Evolutionary conservation across 495 filamentous ascomycete genomes (phyloP).

Genomic region (Aspergillus egyptiacus): DNA sequence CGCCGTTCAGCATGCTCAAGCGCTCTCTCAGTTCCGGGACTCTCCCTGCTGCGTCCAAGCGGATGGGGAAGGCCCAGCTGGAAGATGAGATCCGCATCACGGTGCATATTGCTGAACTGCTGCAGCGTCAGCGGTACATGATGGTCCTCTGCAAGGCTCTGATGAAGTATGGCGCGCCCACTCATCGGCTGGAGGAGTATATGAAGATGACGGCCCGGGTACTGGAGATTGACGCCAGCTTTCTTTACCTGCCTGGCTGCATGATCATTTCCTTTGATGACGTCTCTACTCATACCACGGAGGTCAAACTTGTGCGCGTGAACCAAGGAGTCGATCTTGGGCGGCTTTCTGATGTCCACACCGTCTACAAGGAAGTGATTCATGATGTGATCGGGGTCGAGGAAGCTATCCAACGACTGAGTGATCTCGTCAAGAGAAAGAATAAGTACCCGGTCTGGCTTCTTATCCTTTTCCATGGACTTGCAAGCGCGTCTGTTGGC

Average conservation of each 20-base stretch:
- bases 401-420: constrained; percentile 67
- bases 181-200: constrained; percentile 75
- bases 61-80: constrained; percentile 39
- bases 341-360: constrained; percentile 75
- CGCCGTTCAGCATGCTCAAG: constrained; percentile 38
- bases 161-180: constrained; percentile 79
- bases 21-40: constrained; percentile 41
- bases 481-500: constrained; percentile 71
- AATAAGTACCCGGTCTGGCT: constrained; percentile 64
- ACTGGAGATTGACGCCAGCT: constrained; percentile 85
- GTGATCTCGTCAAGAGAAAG: constrained; percentile 56
- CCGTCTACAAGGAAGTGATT: constrained; percentile 89
- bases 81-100: constrained; percentile 77
- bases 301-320: constrained; percentile 79
- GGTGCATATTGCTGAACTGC: constrained; percentile 78
- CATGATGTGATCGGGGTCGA: constrained; percentile 83
- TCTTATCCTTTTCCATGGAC: constrained; percentile 75
- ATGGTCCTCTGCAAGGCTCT: constrained; percentile 78
- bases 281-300: constrained; percentile 79
- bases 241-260: constrained; percentile 86
- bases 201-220: constrained; percentile 87
- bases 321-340: constrained; percentile 78
- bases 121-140: constrained; percentile 78
- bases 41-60: constrained; percentile 35
- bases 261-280: constrained; percentile 98